Evolutionary conservation across 176 grass and related monocot genomes (phyloP).

Genomic region (Rhipidocladum racemiflorum): DNA sequence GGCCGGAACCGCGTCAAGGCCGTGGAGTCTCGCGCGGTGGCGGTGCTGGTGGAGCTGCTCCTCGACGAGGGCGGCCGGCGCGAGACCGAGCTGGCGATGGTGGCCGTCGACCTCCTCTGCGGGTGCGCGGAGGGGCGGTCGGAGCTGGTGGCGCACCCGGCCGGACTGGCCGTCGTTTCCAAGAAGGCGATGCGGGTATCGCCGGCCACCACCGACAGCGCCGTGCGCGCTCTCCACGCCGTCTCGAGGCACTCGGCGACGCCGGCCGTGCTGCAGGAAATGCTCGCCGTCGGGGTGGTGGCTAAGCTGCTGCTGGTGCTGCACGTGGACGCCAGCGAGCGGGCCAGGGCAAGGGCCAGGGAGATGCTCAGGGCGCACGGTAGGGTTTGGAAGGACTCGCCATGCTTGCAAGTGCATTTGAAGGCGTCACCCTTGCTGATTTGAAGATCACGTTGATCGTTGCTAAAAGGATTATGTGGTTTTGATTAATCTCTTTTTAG

Average conservation of each 20-base stretch:
- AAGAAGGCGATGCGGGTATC: conserved; percentile 75
- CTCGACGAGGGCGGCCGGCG: conserved; percentile 39
- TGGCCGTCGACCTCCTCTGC: conserved; percentile 65
- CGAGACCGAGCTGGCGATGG: conserved; percentile 45
- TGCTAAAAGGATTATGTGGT: background rate
- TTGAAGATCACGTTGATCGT: background rate
- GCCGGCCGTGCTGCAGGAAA: conserved; percentile 58
- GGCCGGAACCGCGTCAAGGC: conserved; percentile 57
- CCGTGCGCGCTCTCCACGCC: conserved; percentile 54
- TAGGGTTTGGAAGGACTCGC: conserved; percentile 82
- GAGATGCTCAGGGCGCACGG: conserved; percentile 64
- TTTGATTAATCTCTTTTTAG: background rate
- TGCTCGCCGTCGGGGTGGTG: conserved; percentile 68
- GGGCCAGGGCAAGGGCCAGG: conserved; percentile 47
- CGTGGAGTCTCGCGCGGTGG: conserved; percentile 53
- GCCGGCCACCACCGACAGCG: conserved; percentile 32
- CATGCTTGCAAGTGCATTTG: conserved; percentile 49
- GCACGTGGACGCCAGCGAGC: conserved; percentile 41
- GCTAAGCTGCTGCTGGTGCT: conserved; percentile 60
- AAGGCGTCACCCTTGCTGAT: conserved; percentile 45
- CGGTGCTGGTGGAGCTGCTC: conserved; percentile 58
- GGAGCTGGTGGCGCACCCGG: conserved; percentile 57
- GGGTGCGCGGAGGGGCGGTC: conserved; percentile 70
- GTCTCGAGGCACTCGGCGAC: conserved; percentile 52
- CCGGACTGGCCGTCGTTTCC: conserved; percentile 66